phyloP scores from a whole-genome alignment of 2,329 filamentous ascomycete species.

The Claviceps sp. region DNA sequence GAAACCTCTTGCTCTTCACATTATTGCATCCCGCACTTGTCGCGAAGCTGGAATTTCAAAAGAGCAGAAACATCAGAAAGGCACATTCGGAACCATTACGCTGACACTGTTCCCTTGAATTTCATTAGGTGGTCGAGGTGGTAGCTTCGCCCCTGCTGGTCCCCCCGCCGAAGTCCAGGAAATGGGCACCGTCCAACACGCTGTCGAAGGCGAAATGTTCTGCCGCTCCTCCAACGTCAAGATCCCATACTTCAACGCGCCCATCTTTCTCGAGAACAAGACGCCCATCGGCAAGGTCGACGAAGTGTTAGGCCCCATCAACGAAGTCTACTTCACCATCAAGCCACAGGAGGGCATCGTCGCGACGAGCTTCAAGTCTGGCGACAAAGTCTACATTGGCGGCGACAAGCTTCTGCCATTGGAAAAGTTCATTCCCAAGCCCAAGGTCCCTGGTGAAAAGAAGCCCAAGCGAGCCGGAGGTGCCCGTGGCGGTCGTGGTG shows the following conservation, averaged over 20 bases:
- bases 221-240: slow-evolving; percentile 92
- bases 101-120: background rate
- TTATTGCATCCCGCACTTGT: background rate
- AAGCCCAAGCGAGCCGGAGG: slow-evolving; percentile 48
- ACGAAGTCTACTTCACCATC: slow-evolving; percentile 96
- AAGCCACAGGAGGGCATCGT: slow-evolving; percentile 96
- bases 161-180: slow-evolving; percentile 32
- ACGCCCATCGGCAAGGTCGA: slow-evolving; percentile 92
- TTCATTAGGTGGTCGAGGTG: slow-evolving; percentile 10
- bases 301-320: slow-evolving; percentile 93
- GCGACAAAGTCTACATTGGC: slow-evolving; percentile 95
- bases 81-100: background rate
- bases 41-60: background rate
- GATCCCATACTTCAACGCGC: slow-evolving; percentile 97
- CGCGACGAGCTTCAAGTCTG: slow-evolving; percentile 83
- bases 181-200: slow-evolving; percentile 89
- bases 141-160: slow-evolving; percentile 8
- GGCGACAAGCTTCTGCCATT: slow-evolving; percentile 88
- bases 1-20: background rate
- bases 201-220: slow-evolving; percentile 94
- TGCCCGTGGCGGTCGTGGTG: slow-evolving; percentile 17
- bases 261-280: slow-evolving; percentile 99
- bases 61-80: background rate
- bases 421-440: slow-evolving; percentile 93
- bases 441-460: slow-evolving; percentile 58